These are phyloP conservation scores for Grosmannia huntii DNA, from an alignment of 2,329 filamentous ascomycete genomes.

Conservation along the genomic window DNA sequence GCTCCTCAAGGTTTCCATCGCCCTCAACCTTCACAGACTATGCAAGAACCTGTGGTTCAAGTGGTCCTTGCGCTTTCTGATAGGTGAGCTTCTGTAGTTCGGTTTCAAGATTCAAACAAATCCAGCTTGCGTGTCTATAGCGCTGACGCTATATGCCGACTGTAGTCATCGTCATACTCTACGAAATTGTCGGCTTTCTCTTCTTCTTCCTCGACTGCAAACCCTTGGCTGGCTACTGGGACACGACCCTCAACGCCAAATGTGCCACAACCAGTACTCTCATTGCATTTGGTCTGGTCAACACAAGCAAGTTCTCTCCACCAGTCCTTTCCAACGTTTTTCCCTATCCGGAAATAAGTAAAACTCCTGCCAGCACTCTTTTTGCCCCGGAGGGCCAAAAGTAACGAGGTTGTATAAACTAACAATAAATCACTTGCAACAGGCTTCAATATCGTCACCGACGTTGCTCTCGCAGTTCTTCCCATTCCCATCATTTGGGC, in stretches of 20 bases:
- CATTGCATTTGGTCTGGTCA: slow-evolving; percentile 28
- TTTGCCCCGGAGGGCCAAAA: too few relatives aligned
- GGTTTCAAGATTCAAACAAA: not conserved
- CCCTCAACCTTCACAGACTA: slow-evolving; percentile 12
- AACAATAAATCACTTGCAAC: not conserved
- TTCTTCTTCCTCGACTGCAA: slow-evolving; percentile 15
- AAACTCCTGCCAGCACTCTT: not conserved
- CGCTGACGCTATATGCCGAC: not conserved
- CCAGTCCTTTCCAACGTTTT: not conserved
- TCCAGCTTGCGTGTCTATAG: not conserved
- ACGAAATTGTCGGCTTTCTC: slow-evolving; percentile 13
- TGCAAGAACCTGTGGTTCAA: slow-evolving; percentile 16
- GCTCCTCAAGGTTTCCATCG: slow-evolving; percentile 14
- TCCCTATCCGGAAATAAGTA: not conserved
- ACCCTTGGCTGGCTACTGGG: slow-evolving; percentile 14
- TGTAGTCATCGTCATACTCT: slow-evolving; percentile 12
- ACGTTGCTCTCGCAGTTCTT: slow-evolving; percentile 28
- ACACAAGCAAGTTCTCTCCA: slow-evolving; percentile 8
- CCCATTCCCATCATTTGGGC: slow-evolving; percentile 28
- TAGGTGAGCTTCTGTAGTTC: not conserved
- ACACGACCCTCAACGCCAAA: slow-evolving; percentile 8
- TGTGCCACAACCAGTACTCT: slow-evolving; percentile 13
- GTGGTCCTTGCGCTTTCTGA: slow-evolving; percentile 12
- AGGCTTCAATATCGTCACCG: slow-evolving; percentile 28
- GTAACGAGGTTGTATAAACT: not conserved